Base-by-base conservation (phyloP, 139 green algal species). In the Picochlorum sp. region DNA sequence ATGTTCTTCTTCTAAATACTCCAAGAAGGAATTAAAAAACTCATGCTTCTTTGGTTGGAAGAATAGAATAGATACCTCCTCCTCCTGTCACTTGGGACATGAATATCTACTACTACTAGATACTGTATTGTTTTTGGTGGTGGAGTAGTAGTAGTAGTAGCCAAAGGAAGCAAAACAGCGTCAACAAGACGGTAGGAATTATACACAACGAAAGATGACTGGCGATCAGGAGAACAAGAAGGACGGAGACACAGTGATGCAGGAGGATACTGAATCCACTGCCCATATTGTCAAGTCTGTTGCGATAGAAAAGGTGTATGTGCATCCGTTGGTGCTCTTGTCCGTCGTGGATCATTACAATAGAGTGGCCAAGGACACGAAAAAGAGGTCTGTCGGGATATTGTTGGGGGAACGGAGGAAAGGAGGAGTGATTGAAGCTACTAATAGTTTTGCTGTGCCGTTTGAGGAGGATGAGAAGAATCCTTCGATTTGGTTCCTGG, bases 401-500 rank as follows among this genome's bases (percentile, higher is more conserved):
- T 71, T 99, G 32, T 81, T 99, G 4, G 94, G 94, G 4, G 90
- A 96, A 45, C 72, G 69, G 4, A 80, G 72, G 41, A 94, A 94
- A 63, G 92, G 91, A 26, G 56, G 77, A 10, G 77, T 96, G 13
- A 56, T 56, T 34, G 92, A 99, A 65, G 83, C 97, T 7, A 96
- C 94, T 15, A 98, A 98, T 72, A 92, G 84, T 70, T 99, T 97
- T 76, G 93, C 92, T 71, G 89, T 99, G 38, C 94, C 94, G 0
- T 99, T 98, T 75, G 94, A 99, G 78, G 94, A 99, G 70, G 94
- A 99, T 70, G 90, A 97, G 26, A 83, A 89, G 30, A 89, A 98
- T 65, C 68, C 81, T n/a, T 82, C 44, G 58, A 98, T 99, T 54
- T 99, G 92, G 94, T 99, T 98, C 65, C 62, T 99, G 58, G 94